Evolutionary conservation across 108 stramenopile species (phyloP), one percentile per base, ranked within the genome.

Genomic region (Skeletonema potamos): DNA sequence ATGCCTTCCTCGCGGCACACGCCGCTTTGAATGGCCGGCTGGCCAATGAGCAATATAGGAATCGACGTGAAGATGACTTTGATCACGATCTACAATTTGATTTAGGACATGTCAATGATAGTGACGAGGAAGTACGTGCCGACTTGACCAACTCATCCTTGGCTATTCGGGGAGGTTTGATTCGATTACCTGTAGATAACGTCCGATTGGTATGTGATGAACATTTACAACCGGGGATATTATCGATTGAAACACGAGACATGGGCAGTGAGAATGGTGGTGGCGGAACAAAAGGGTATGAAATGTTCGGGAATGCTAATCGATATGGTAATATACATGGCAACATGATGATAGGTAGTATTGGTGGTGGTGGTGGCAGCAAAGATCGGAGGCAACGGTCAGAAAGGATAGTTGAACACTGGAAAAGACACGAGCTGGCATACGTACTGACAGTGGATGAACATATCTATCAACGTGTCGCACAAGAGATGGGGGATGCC

Each of bases 371-470:
- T 13, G 32, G 27, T 28, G 63, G 68, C 7, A 60, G 28, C 6
- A 32, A 12, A 8, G 58, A 46, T 18, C 41, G 8, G 8, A 18
- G 29, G 67, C 33, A 68, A 27, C 26, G 56, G 39, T 48, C 54
- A n/a, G 26, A 62, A 56, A 30, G 20, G 20, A 70, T 43, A 8
- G 73, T 46, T 12, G 64, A 74, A 33, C 27, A 30, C 22, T 69
- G 62, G 62, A 55, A 59, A 18, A 17, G 48, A 20, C 63, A 69
- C n/a, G 73, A 68, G 15, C 63, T 83, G 30, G 41, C 83, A 15
- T 89, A 89, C 60, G 85, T 84, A 2, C 59, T 89, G 22, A 86
- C 89, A 3, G 82, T 89, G 32, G 72, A 73, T 66, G 60, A 79
- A 34, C 62, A 63, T 18, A 61, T 89, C 20, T 89, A 87, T 60